A percentile compares a stretch with the other conserved stretches of the same genome.
Evolutionary conservation across 2,329 filamentous ascomycete genomes (phyloP).

Genomic region (Zarea fungicola): DNA sequence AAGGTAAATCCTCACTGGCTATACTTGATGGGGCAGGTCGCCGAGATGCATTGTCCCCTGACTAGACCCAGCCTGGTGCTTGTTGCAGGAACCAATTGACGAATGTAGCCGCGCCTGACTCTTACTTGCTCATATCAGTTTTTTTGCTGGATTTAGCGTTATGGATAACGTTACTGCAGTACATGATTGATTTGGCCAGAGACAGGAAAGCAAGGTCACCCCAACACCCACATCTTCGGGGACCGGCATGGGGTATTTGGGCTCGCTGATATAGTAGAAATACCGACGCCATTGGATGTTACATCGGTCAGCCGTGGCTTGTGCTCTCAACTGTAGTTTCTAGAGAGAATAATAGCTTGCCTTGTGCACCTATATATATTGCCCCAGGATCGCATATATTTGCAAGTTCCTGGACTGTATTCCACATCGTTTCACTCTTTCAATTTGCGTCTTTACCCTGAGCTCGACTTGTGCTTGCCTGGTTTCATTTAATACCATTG

Average conservation of each 20-base stretch:
- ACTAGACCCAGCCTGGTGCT: too few relatives aligned
- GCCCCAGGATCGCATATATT: not conserved
- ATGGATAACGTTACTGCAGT: not conserved
- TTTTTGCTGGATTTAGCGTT: too few relatives aligned
- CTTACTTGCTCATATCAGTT: too few relatives aligned
- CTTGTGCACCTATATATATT: not conserved
- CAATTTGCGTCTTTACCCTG: not conserved
- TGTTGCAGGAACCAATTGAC: too few relatives aligned
- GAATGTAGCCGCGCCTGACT: too few relatives aligned
- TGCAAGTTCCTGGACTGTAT: not conserved
- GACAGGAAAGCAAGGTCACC: too few relatives aligned
- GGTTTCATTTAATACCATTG: not conserved
- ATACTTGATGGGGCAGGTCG: too few relatives aligned
- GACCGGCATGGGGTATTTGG: too few relatives aligned
- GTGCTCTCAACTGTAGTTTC: not conserved
- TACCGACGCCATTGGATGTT: not conserved
- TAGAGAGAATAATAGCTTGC: not conserved
- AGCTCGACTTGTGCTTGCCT: not conserved
- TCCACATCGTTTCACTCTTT: not conserved
- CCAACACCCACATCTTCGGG: too few relatives aligned
- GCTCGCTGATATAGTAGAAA: not conserved
- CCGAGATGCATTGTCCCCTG: too few relatives aligned
- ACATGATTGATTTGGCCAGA: too few relatives aligned
- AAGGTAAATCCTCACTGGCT: too few relatives aligned
- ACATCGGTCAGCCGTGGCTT: not conserved